phyloP scores from a whole-genome alignment of 2,329 filamentous ascomycete genomes.

The Fusarium cicatricum region DNA sequence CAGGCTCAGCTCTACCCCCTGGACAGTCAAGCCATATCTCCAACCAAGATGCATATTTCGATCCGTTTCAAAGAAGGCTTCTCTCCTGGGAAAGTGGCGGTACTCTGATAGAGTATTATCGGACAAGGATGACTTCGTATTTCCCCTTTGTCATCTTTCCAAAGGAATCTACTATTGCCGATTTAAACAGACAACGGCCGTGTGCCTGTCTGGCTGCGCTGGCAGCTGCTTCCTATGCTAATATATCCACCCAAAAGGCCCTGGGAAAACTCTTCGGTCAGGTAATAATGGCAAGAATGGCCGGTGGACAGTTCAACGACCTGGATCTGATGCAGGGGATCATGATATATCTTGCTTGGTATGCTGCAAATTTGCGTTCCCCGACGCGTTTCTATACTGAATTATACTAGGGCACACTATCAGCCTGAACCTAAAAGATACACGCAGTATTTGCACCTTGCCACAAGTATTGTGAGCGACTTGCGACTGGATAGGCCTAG shows the following conservation, averaged over 20 bases:
- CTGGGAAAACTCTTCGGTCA: slow-evolving; percentile 40
- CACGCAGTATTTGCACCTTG: slow-evolving; percentile 42
- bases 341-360: slow-evolving; percentile 45
- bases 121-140: slow-evolving; percentile 33
- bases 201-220: slow-evolving; percentile 41
- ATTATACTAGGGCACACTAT: slow-evolving; percentile 42
- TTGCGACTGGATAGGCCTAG: slow-evolving; percentile 41
- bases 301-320: slow-evolving; percentile 30
- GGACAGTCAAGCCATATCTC: background rate
- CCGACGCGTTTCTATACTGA: background rate
- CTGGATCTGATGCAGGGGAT: slow-evolving; percentile 45
- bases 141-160: slow-evolving; percentile 44
- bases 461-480: slow-evolving; percentile 44
- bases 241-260: slow-evolving; percentile 26
- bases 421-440: slow-evolving; percentile 41
- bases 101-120: slow-evolving; percentile 29
- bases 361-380: rapidly evolving
- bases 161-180: slow-evolving; percentile 4
- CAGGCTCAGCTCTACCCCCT: background rate
- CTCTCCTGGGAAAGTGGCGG: slow-evolving; percentile 24
- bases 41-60: slow-evolving; percentile 15
- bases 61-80: slow-evolving; percentile 35
- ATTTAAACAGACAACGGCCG: slow-evolving; percentile 33
- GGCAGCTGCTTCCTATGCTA: slow-evolving; percentile 31
- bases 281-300: slow-evolving; percentile 29